Evolutionary conservation across 2,329 filamentous ascomycete species (phyloP).

Genomic region (Claviceps maximensis): DNA sequence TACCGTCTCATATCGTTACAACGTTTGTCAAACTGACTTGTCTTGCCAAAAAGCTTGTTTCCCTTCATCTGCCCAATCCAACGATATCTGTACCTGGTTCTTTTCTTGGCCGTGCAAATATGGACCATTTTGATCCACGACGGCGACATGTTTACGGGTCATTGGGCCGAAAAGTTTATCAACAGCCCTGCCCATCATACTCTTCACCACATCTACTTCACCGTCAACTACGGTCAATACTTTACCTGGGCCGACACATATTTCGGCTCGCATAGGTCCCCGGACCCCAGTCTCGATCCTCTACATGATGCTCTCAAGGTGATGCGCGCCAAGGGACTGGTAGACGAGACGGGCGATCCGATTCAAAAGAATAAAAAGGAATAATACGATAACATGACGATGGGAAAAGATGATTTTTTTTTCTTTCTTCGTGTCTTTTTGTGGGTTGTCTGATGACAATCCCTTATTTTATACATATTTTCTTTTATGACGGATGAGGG

Average conservation of each 20-base stretch:
- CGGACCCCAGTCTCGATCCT: constrained; percentile 29
- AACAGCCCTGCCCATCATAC: constrained; percentile 89
- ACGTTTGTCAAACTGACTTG: background rate
- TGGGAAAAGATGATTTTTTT: background rate
- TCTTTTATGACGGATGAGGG: too few species aligned
- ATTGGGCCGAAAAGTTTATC: constrained; percentile 49
- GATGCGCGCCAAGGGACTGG: constrained; percentile 30
- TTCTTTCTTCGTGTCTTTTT: background rate
- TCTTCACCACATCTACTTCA: constrained; percentile 50
- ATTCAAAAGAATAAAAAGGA: constrained; percentile 20
- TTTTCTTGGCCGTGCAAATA: constrained; percentile 89
- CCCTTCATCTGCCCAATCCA: constrained; percentile 87
- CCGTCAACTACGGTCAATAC: constrained; percentile 81
- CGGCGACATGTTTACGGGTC: constrained; percentile 85
- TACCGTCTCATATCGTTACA: too few species aligned
- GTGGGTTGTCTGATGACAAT: too few species aligned
- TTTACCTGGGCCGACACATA: constrained; percentile 20
- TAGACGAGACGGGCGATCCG: constrained; percentile 29
- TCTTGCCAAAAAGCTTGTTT: constrained; percentile 50
- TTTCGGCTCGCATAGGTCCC: constrained; percentile 25
- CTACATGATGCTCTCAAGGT: constrained; percentile 29
- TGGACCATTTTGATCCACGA: constrained; percentile 97
- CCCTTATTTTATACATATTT: too few species aligned
- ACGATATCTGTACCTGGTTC: constrained; percentile 72
- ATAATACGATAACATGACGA: too few species aligned